These are phyloP conservation scores for Senecio squalidus DNA, from an alignment of 140 eudicot genomes.

Conservation along the genomic window DNA sequence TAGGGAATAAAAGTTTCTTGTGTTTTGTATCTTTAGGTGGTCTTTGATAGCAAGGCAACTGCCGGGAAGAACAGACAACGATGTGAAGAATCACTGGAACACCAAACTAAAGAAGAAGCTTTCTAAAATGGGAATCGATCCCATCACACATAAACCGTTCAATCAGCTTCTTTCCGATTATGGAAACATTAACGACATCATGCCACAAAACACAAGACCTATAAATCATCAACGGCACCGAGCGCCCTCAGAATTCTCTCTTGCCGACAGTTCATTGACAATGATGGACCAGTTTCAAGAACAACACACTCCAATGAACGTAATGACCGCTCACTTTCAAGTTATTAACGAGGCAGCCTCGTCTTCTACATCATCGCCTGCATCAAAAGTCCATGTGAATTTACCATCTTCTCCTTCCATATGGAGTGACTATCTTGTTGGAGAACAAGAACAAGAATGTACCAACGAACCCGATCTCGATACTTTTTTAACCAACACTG, in stretches of 20 bases:
- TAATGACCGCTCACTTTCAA: constrained; percentile 32
- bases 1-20: background rate
- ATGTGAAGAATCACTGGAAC: constrained; percentile 97
- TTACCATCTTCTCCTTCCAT: constrained; percentile 45
- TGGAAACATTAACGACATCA: constrained; percentile 46
- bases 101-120: constrained; percentile 91
- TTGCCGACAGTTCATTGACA: constrained; percentile 24
- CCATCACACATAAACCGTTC: constrained; percentile 77
- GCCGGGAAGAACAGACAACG: constrained; percentile 96
- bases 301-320: constrained; percentile 18
- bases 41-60: constrained; percentile 69
- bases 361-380: constrained; percentile 47
- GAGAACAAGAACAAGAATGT: constrained; percentile 36
- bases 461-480: constrained; percentile 27
- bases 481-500: constrained; percentile 11
- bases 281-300: constrained; percentile 30
- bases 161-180: constrained; percentile 71
- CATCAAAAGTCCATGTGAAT: constrained; percentile 32
- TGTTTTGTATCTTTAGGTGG: constrained; percentile 50
- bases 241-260: constrained; percentile 20
- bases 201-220: constrained; percentile 33
- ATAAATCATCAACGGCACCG: constrained; percentile 29
- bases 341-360: constrained; percentile 42
- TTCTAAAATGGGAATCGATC: constrained; percentile 83
- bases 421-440: constrained; percentile 53